phyloP scores from a whole-genome alignment of 805 yeast species.

The Saturnispora saitoi region DNA sequence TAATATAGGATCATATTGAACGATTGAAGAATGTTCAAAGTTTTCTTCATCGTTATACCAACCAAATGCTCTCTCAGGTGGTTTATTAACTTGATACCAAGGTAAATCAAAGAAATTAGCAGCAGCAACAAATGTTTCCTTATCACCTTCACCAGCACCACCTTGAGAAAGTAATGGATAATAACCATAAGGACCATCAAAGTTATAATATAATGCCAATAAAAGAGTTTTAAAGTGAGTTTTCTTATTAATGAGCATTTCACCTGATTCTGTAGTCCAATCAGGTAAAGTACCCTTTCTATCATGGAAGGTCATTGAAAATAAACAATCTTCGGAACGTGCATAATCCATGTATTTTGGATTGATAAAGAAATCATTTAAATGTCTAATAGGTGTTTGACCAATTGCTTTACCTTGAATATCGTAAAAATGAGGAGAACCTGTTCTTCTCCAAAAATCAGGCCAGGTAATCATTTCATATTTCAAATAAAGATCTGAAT shows the following conservation, averaged over 20 bases:
- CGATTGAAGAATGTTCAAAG: slow-evolving; percentile 29
- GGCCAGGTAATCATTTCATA: slow-evolving; percentile 65
- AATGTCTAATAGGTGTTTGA: slow-evolving; percentile 23
- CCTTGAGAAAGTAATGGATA: slow-evolving; percentile 69
- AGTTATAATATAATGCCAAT: slow-evolving; percentile 55
- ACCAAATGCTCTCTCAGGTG: slow-evolving; percentile 27
- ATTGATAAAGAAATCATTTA: slow-evolving; percentile 27
- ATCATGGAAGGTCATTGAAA: slow-evolving; percentile 47
- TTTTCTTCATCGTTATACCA: slow-evolving; percentile 26
- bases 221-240: slow-evolving; percentile 50
- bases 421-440: slow-evolving; percentile 63
- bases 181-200: slow-evolving; percentile 57
- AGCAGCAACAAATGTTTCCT: slow-evolving; percentile 70
- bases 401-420: slow-evolving; percentile 52
- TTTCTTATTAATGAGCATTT: slow-evolving; percentile 51
- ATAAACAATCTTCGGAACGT: slow-evolving; percentile 27
- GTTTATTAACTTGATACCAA: slow-evolving; percentile 46
- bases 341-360: slow-evolving; percentile 26
- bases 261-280: slow-evolving; percentile 66
- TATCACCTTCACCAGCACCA: slow-evolving; percentile 73
- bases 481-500: slow-evolving; percentile 43
- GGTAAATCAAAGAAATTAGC: slow-evolving; percentile 43
- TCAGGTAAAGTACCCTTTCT: slow-evolving; percentile 62
- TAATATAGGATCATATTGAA: slow-evolving; percentile 28
- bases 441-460: slow-evolving; percentile 81